Evolutionary conservation across 257 asterid species (phyloP).

Genomic region (Fraxinus pennsylvanica): DNA sequence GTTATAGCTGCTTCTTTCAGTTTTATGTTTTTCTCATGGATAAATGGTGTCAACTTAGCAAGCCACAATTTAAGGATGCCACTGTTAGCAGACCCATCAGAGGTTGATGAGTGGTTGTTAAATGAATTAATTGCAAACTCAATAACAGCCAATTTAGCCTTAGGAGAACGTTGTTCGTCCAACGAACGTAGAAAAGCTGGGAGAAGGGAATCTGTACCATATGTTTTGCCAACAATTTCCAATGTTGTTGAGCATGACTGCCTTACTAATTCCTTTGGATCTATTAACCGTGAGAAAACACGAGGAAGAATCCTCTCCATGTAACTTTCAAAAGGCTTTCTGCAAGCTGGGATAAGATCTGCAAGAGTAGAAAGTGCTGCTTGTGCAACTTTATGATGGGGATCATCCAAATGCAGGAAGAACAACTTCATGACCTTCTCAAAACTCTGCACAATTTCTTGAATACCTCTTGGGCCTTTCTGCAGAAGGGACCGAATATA

Average conservation of each 20-base stretch:
- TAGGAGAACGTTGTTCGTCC: slow-evolving; percentile 99
- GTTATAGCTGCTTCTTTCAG: slow-evolving; percentile 91
- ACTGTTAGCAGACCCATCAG: slow-evolving; percentile 78
- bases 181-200: slow-evolving; percentile 94
- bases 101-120: slow-evolving; percentile 68
- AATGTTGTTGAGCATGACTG: slow-evolving; percentile 91
- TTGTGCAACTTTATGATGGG: slow-evolving; percentile 99
- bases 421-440: slow-evolving; percentile 98
- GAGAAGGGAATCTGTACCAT: slow-evolving; percentile 84
- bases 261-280: slow-evolving; percentile 94
- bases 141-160: slow-evolving; percentile 95
- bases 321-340: slow-evolving; percentile 93
- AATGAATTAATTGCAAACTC: slow-evolving; percentile 91
- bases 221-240: slow-evolving; percentile 90
- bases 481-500: slow-evolving; percentile 69
- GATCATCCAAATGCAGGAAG: slow-evolving; percentile 98
- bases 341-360: slow-evolving; percentile 91
- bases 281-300: slow-evolving; percentile 94
- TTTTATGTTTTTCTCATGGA: slow-evolving; percentile 86
- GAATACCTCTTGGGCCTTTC: slow-evolving; percentile 91
- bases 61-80: slow-evolving; percentile 98
- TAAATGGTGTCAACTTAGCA: slow-evolving; percentile 81
- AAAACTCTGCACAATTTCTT: slow-evolving; percentile 89
- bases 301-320: slow-evolving; percentile 97
- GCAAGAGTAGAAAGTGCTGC: slow-evolving; percentile 98